Percentiles rank a stretch among this genome's conserved stretches.
These are phyloP conservation scores for Strigomonas galati DNA, from an alignment of 208 protist species.

Conservation along the genomic window DNA sequence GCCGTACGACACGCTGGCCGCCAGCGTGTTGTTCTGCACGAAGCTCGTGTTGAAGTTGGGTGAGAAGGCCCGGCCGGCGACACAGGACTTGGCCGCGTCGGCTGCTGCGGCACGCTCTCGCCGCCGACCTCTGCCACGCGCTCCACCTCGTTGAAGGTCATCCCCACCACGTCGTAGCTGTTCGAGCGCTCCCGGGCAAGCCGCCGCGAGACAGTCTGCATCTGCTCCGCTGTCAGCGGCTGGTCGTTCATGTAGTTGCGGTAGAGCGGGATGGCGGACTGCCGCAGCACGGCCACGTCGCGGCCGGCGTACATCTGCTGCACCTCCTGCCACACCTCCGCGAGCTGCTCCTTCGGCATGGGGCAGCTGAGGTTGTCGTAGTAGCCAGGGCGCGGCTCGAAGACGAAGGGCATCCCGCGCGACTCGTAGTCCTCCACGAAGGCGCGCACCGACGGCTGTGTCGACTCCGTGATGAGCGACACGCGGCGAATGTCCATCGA, in stretches of 20 bases:
- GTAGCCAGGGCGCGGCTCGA: constrained; percentile 19
- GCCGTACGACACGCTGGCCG: constrained; percentile 35
- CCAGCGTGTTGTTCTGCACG: background rate
- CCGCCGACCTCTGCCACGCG: constrained; percentile 1
- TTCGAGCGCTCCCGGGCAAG: constrained; percentile 37
- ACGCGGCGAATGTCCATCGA: constrained; percentile 36
- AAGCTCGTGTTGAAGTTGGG: constrained; percentile 2
- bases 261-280: constrained; percentile 62
- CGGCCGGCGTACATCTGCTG: constrained; percentile 20
- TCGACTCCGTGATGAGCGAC: constrained; percentile 27
- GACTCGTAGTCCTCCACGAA: constrained; percentile 23
- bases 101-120: background rate
- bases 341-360: constrained; percentile 52
- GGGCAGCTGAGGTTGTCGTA: constrained; percentile 35
- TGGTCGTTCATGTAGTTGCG: constrained; percentile 30
- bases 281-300: constrained; percentile 22
- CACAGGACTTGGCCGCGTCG: background rate
- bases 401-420: background rate
- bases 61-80: background rate
- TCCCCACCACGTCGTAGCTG: constrained; percentile 55
- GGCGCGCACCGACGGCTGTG: constrained; percentile 21
- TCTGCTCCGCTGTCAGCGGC: constrained; percentile 34
- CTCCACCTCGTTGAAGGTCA: constrained; percentile 41
- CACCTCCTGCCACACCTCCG: constrained; percentile 48
- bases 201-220: constrained; percentile 27